A percentile compares a stretch with the other conserved stretches of the same genome.
These are phyloP conservation scores for Penicillium desertorum DNA, from an alignment of 495 filamentous ascomycete species.

Conservation along the genomic window DNA sequence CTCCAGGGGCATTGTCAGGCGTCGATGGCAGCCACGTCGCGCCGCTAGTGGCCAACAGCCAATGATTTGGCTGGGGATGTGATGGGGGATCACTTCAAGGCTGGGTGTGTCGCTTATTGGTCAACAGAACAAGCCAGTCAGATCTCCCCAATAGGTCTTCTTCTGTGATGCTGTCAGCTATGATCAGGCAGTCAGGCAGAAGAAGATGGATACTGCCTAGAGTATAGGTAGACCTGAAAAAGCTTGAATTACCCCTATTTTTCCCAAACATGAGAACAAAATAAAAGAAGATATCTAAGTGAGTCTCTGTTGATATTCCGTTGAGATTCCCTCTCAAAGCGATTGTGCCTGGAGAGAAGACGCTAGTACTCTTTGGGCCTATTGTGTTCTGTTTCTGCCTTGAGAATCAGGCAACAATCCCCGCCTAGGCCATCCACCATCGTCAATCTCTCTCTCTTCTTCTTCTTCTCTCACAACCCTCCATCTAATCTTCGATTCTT, in stretches of 20 bases:
- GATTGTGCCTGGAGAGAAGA: background rate
- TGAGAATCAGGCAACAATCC: conserved; percentile 17
- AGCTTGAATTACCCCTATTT: background rate
- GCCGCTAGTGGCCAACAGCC: conserved; percentile 21
- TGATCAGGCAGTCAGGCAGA: conserved; percentile 7
- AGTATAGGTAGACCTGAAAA: background rate
- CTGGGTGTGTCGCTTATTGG: conserved; percentile 10
- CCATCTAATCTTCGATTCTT: conserved; percentile 34
- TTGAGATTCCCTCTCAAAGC: background rate
- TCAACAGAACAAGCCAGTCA: conserved; percentile 9
- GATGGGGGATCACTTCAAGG: conserved; percentile 17
- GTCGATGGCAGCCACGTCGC: conserved; percentile 16
- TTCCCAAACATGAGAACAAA: background rate
- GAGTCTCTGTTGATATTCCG: background rate
- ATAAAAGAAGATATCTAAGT: background rate
- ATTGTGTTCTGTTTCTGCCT: conserved; percentile 11
- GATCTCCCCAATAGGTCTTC: background rate
- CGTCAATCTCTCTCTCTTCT: conserved; percentile 24
- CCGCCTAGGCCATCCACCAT: conserved; percentile 26
- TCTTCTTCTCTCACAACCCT: conserved; percentile 23
- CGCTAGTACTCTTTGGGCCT: conserved; percentile 16
- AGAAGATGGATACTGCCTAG: background rate
- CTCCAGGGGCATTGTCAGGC: conserved; percentile 28
- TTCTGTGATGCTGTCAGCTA: background rate
- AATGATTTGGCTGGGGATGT: conserved; percentile 27